Conservation (phyloP, 345 rosid species). For the Gossypium ekmanianum region DNA sequence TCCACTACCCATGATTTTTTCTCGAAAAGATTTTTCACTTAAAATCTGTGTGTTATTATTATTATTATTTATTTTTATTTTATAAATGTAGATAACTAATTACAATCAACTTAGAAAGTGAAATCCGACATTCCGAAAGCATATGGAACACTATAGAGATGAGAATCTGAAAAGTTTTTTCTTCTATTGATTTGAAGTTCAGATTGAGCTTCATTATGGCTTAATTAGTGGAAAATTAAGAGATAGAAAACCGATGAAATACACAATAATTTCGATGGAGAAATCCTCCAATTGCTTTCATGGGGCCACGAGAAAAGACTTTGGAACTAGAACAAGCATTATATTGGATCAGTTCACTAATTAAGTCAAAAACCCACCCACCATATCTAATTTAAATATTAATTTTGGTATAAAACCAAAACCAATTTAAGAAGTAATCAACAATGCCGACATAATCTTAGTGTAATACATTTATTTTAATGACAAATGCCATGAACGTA, state of each 20-base stretch:
- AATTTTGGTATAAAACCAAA: background rate
- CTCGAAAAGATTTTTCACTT: too few relatives aligned
- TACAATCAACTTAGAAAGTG: background rate
- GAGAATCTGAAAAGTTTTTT: background rate
- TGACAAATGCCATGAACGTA: too few relatives aligned
- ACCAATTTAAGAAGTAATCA: background rate
- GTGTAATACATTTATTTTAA: too few relatives aligned
- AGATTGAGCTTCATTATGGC: conserved; percentile 18
- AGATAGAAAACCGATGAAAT: background rate
- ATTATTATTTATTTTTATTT: too few relatives aligned
- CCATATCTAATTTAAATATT: background rate
- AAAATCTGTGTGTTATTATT: too few relatives aligned
- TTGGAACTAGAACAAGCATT: conserved; percentile 8
- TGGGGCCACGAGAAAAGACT: conserved; percentile 19
- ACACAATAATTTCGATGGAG: background rate
- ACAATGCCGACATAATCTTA: background rate
- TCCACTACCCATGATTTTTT: too few relatives aligned
- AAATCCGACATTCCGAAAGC: background rate
- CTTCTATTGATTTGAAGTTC: background rate
- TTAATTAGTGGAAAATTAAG: conserved; percentile 16
- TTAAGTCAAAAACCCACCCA: background rate
- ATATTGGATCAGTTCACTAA: background rate
- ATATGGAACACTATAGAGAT: background rate
- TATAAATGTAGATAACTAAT: background rate
- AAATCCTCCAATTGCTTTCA: background rate